Base-by-base conservation (phyloP, 1,284 basidiomycete genomes). In the Cutaneotrichosporon sp. region DNA sequence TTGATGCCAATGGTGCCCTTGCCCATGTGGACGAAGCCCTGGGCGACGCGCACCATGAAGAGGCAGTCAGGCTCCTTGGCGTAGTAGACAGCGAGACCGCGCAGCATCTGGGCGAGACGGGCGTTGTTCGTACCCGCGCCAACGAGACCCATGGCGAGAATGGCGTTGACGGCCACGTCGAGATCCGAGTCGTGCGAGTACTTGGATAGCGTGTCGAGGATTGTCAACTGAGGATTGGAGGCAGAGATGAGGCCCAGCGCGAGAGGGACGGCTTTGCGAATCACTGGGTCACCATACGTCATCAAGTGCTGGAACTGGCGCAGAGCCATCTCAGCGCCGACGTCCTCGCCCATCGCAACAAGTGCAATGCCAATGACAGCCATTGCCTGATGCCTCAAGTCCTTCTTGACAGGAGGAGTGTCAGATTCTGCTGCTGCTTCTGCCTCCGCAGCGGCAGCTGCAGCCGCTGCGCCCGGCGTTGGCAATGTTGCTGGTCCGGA, bases 161-260 rank as follows among this genome's bases (percentile, higher is more conserved):
- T 98, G 24, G 96, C 90, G 68, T 97, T 98, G 52, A 93, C 82
- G 0, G 94, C 96, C 14, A 99, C 96, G 52, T 85, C 82, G 32
- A 97, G 84, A 75, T 99, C 96, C 67, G 88, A 93, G 79, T 99
- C 96, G 79, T 99, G 96, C 61, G 91, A 96, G 79, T 98, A 98
- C 74, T 96, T 97, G n/a, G 93, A 97, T 7, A 99, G 84, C 0
- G 92, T 97, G 75, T 99, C 96, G 62, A 99, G 84, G 59, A 98
- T 88, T 26, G 88, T 80, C n/a, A 97, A 81, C 75, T 90, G 88
- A 16, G 96, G 96, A 76, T 98, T 97, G 50, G 96, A 98, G 16
- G 91, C 85, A 71, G 87, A 91, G 69, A 97, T 83, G 49, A 99
- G 83, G 56, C 90, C 94, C 43, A 99, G 84, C 6, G 94, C 96